Conservation (phyloP, 192 early-diverging fungal genomes). For the Irineochytrium annulatum region DNA sequence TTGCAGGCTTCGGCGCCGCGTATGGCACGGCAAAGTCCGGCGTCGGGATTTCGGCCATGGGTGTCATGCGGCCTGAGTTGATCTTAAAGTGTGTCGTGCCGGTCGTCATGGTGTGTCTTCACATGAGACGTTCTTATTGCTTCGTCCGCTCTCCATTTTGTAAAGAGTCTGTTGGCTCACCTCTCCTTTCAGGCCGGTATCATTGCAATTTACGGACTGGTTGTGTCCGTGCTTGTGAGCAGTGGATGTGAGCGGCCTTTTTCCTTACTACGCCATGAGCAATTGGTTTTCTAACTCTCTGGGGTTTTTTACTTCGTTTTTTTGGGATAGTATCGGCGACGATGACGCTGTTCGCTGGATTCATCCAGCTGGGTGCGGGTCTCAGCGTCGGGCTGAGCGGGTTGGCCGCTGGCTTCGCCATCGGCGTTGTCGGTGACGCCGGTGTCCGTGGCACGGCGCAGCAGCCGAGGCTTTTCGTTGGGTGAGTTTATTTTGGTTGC, state of each 20-base stretch:
- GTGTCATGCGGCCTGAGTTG: conserved; percentile 87
- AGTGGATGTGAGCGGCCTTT: conserved; percentile 59
- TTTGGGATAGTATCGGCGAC: too few species aligned
- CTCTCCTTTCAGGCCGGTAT: conserved; percentile 77
- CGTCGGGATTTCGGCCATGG: conserved; percentile 91
- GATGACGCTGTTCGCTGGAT: conserved; percentile 63
- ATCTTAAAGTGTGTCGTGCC: conserved; percentile 75
- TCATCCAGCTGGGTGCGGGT: conserved; percentile 93
- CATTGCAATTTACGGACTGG: conserved; percentile 97
- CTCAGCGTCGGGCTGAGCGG: conserved; percentile 89
- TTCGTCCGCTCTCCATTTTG: too few species aligned
- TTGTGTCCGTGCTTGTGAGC: conserved; percentile 85
- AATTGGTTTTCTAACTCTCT: conserved; percentile 16
- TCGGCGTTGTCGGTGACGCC: conserved; percentile 95
- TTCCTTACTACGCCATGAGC: conserved; percentile 10
- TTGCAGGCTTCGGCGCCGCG: conserved; percentile 84
- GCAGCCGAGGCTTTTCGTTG: conserved; percentile 80
- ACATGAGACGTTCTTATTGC: too few species aligned
- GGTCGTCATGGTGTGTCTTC: conserved; percentile 61
- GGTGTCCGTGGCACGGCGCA: conserved; percentile 87
- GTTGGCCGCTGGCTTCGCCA: conserved; percentile 91
- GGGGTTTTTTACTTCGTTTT: too few species aligned
- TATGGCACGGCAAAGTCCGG: conserved; percentile 98
- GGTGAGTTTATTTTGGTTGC: too few species aligned
- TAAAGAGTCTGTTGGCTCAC: too few species aligned